These are phyloP conservation scores for Isabelozyma pseudorhagii DNA, from an alignment of 805 yeast genomes.

Conservation along the genomic window DNA sequence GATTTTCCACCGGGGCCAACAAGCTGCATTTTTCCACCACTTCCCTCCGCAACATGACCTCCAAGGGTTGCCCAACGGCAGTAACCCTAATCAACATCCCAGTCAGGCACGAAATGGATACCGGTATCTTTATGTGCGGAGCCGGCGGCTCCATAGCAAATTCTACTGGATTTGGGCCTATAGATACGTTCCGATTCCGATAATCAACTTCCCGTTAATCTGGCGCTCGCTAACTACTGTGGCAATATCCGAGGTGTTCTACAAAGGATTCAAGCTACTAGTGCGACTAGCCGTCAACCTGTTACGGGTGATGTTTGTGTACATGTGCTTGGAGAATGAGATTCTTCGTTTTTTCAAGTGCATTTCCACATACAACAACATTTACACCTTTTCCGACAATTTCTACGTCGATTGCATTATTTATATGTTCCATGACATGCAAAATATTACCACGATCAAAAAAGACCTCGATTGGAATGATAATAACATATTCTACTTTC, in stretches of 20 bases:
- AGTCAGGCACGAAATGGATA: background rate
- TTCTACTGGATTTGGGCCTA: conserved; percentile 12
- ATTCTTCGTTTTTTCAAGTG: background rate
- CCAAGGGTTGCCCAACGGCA: background rate
- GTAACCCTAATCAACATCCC: background rate
- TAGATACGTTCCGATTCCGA: conserved; percentile 15
- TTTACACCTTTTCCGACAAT: conserved; percentile 26
- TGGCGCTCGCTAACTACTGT: conserved; percentile 6
- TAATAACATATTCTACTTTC: conserved; percentile 6
- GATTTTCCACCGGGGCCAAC: conserved; percentile 12
- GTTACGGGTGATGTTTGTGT: background rate
- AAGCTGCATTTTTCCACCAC: conserved; percentile 8
- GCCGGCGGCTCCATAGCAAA: background rate
- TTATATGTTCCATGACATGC: conserved; percentile 17
- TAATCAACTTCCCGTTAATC: conserved; percentile 12
- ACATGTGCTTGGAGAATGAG: background rate
- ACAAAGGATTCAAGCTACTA: conserved; percentile 1
- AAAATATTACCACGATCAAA: conserved; percentile 9
- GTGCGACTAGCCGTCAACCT: background rate
- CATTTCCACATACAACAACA: conserved; percentile 20
- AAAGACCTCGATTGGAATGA: conserved; percentile 5
- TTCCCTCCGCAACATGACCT: background rate
- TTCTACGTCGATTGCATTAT: conserved; percentile 26
- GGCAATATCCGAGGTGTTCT: conserved; percentile 1
- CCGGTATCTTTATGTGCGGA: background rate